Conservation (phyloP, 345 rosid species). For the Microcos paniculata region DNA sequence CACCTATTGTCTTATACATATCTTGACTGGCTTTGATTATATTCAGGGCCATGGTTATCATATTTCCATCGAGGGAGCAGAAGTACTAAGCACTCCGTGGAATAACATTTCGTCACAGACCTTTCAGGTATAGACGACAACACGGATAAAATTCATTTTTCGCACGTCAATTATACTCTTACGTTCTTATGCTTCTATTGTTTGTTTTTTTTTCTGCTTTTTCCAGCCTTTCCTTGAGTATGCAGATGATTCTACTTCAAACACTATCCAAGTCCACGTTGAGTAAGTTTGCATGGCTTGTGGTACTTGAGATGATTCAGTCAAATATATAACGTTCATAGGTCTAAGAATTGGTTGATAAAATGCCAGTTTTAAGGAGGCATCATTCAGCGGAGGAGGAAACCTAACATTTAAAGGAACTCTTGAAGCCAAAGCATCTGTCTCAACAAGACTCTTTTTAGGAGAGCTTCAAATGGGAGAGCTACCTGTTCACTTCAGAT, state of each 20-base stretch:
- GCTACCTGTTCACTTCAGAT: conserved; percentile 49
- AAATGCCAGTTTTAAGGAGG: conserved; percentile 47
- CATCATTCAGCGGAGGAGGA: conserved; percentile 81
- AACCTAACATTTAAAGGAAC: conserved; percentile 67
- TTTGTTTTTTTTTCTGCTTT: conserved; percentile 16
- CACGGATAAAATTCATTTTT: not conserved
- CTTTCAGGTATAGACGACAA: conserved; percentile 64
- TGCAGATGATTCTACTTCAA: conserved; percentile 32
- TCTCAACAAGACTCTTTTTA: conserved; percentile 62
- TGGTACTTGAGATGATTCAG: conserved; percentile 4
- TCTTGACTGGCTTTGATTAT: conserved; percentile 1
- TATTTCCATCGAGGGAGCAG: conserved; percentile 52
- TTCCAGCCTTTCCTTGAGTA: conserved; percentile 68
- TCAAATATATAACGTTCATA: not conserved
- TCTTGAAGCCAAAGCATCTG: conserved; percentile 40
- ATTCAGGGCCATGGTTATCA: conserved; percentile 71
- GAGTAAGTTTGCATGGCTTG: conserved; percentile 51
- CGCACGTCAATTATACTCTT: not conserved
- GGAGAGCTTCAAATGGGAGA: conserved; percentile 51
- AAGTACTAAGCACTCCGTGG: conserved; percentile 52
- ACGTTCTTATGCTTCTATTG: not conserved
- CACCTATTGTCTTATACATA: too few relatives aligned
- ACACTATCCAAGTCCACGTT: conserved; percentile 48
- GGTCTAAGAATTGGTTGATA: conserved; percentile 5
- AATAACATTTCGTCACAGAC: conserved; percentile 76